phyloP scores from a whole-genome alignment of 352 stramenopile species.

The Phytophthora sp. region DNA sequence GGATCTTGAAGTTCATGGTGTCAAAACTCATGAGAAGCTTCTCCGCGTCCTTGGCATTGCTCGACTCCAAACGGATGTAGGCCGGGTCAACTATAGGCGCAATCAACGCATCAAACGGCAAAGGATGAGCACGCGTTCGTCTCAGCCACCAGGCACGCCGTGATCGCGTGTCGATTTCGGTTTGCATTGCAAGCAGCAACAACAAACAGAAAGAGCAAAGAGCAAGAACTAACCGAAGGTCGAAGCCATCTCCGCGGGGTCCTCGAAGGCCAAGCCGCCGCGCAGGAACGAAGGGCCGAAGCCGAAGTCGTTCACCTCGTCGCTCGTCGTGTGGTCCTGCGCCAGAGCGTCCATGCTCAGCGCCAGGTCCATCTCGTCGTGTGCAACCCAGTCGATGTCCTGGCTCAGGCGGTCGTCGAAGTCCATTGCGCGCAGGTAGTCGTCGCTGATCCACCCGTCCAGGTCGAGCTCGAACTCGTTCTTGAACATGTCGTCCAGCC shows the following conservation, averaged over 20 bases:
- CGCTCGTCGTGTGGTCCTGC: slow-evolving; percentile 33
- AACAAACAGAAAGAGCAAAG: slow-evolving; percentile 53
- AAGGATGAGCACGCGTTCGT: slow-evolving; percentile 49
- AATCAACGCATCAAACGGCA: slow-evolving; percentile 40
- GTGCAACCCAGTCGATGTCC: slow-evolving; percentile 83
- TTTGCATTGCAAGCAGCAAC: slow-evolving; percentile 32
- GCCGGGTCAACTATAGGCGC: slow-evolving; percentile 54
- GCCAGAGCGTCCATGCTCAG: slow-evolving; percentile 59
- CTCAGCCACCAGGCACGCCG: slow-evolving; percentile 19
- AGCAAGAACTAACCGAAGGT: slow-evolving; percentile 77
- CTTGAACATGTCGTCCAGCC: slow-evolving; percentile 40
- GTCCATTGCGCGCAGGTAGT: slow-evolving; percentile 77
- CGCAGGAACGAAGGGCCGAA: slow-evolving; percentile 67
- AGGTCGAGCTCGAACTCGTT: slow-evolving; percentile 48
- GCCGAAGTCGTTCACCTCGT: slow-evolving; percentile 70
- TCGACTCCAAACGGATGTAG: slow-evolving; percentile 50
- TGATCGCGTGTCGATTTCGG: slow-evolving; percentile 40
- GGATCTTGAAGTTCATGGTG: slow-evolving; percentile 85
- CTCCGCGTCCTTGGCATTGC: slow-evolving; percentile 60
- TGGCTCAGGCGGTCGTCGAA: slow-evolving; percentile 78
- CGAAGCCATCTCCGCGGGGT: slow-evolving; percentile 57
- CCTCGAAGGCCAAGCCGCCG: slow-evolving; percentile 52
- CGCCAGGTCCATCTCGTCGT: slow-evolving; percentile 69
- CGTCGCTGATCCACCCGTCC: slow-evolving; percentile 81
- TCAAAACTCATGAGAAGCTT: slow-evolving; percentile 90